Evolutionary conservation across 768 basidiomycete genomes (phyloP), one percentile per base, ranked within the genome.

Genomic region (Postia placenta): DNA sequence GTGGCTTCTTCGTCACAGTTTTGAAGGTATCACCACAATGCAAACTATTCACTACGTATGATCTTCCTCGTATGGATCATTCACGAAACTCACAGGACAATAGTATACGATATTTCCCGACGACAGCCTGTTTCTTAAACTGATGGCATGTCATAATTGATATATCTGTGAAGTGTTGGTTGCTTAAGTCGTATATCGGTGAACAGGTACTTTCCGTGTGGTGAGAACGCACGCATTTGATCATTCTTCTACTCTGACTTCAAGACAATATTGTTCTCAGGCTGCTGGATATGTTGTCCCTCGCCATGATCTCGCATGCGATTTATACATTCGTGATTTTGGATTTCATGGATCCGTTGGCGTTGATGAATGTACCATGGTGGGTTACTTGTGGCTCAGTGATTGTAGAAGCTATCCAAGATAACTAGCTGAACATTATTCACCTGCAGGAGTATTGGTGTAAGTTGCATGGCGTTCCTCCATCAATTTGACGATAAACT

Each of bases 101-200:
- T 45, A 45, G 43, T 45, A 45, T 19, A 7, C 24, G 43, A 45
- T 27, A 5, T 45, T 27, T 30, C 43, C 43, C 25, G 12, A 25
- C 5, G 43, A 45, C 27, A n/a, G 14, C 11, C 14, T 45, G n/a
- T 45, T 20, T 12, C 12, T 28, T n/a, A 45, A 28, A 28, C 11
- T 45, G 43, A 27, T 45, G 27, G 5, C 25, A n/a, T 42, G 20
- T n/a, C n/a, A n/a, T n/a, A n/a, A n/a, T n/a, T n/a, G n/a, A n/a
- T n/a, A n/a, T n/a, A n/a, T 25, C n/a, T 14, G n/a, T 26, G 24
- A 45, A 24, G 15, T 45, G 4, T n/a, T 45, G 4, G 11, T n/a
- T n/a, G n/a, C n/a, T n/a, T n/a, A n/a, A n/a, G n/a, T n/a, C n/a
- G n/a, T n/a, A n/a, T n/a, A n/a, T n/a, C n/a, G n/a, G n/a, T n/a